Conservation (phyloP, 164 flowering plant species). For the Liriodendron chinense region DNA sequence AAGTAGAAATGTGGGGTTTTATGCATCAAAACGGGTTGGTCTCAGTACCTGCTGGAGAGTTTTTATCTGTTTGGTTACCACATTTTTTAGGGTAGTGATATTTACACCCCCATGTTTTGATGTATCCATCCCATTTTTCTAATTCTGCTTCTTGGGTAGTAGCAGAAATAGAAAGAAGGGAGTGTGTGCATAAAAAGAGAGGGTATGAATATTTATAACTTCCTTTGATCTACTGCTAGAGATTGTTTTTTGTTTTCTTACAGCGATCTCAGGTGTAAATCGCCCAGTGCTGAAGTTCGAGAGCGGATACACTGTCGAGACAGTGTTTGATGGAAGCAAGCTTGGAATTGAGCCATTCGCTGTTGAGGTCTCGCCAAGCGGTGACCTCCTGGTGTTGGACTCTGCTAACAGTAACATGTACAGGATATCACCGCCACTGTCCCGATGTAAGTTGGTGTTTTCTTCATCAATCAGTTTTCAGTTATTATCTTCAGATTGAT, state of each 20-base stretch:
- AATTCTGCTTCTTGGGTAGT: neutral
- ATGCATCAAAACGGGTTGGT: too few relatives aligned
- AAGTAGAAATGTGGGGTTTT: neutral
- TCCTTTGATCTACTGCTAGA: neutral
- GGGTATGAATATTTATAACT: neutral
- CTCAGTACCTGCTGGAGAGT: neutral
- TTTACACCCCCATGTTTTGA: neutral
- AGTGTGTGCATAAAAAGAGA: neutral
- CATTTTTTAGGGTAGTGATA: neutral
- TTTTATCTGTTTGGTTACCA: neutral
- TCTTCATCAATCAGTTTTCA: neutral
- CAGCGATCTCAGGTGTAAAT: constrained; percentile 50
- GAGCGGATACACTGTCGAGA: constrained; percentile 86
- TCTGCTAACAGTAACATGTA: constrained; percentile 84
- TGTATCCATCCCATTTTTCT: neutral
- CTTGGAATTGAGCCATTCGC: constrained; percentile 89
- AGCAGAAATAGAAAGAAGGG: neutral
- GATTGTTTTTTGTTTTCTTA: constrained; percentile 3
- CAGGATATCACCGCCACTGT: constrained; percentile 71
- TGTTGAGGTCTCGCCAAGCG: constrained; percentile 64
- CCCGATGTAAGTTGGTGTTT: constrained; percentile 18
- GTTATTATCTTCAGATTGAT: neutral
- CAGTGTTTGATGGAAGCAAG: constrained; percentile 96
- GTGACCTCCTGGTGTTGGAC: constrained; percentile 86
- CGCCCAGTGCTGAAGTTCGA: constrained; percentile 88